phyloP scores from a whole-genome alignment of 208 protist genomes.

The Kentomonas sorsogonicus region DNA sequence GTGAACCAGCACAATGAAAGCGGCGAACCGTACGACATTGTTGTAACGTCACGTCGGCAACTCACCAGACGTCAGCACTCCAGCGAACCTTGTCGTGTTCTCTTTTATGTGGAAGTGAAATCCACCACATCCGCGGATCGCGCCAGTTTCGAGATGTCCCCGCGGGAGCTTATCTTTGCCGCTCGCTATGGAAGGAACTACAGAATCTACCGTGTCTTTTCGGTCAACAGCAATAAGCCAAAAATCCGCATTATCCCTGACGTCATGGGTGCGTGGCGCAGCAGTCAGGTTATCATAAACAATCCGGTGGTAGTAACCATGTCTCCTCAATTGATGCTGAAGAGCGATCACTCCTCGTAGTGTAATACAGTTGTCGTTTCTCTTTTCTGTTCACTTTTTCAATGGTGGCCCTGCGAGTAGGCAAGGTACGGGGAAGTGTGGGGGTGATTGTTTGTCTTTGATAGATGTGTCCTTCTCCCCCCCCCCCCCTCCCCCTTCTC shows the following conservation, averaged over 20 bases:
- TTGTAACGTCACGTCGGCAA: conserved; percentile 14
- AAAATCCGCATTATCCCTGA: conserved; percentile 46
- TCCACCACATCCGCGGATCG: conserved; percentile 50
- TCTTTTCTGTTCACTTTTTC: no score
- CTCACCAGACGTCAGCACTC: neutral
- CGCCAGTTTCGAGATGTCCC: conserved; percentile 74
- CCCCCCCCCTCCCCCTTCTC: neutral
- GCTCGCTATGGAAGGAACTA: conserved; percentile 64
- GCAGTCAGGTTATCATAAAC: conserved; percentile 55
- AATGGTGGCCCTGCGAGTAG: no score
- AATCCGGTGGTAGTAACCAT: no score
- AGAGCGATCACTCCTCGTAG: no score
- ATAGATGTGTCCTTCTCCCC: neutral
- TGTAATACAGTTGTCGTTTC: no score
- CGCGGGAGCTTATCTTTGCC: conserved; percentile 73
- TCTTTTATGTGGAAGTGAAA: conserved; percentile 80
- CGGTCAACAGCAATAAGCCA: conserved; percentile 60
- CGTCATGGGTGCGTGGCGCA: conserved; percentile 56
- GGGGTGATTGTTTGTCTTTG: conserved; percentile 1
- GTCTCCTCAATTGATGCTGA: no score
- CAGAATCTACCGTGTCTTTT: conserved; percentile 73
- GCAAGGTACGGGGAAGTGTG: no score
- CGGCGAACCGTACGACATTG: conserved; percentile 76
- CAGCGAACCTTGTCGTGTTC: conserved; percentile 10
- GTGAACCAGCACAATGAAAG: conserved; percentile 60